Base-by-base conservation (phyloP, 805 yeast species). In the Metschnikowia similis region DNA sequence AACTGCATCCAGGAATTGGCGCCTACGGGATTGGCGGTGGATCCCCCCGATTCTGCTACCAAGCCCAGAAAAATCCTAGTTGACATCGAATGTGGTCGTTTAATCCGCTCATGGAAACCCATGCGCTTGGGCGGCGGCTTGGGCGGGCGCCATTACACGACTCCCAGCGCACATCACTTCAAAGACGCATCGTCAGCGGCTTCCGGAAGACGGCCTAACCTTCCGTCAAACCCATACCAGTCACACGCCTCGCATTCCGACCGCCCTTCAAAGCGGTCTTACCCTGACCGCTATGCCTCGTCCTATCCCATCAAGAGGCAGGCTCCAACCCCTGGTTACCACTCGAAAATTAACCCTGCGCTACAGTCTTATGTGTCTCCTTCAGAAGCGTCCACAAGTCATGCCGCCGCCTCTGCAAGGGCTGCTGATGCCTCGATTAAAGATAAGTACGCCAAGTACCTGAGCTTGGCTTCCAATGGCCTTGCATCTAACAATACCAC, bases 91-190 rank as follows among this genome's bases (percentile, higher is more conserved):
- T 65, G 92, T 50, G 87, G 89, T 2, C 68, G 94, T 41, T 65
- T 81, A 1, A 77, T 79, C 13, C 77, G 84, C 48, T 79, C 76
- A 56, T 87, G 91, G 86, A 77, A 75, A 48, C 94, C 95, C 0
- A 63, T 86, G 57, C 65, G 92, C 51, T 71, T 92, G 2, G 97
- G 96, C 1, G 97, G 97, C 4, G 97, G 97, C 0, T 66, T 87
- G n/a, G 97, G 97, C 4, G 96, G 96, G 1, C 73, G 94, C 48
- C 82, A 83, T 45, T 83, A 83, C 60, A 75, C 82, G 2, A 70
- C 66, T 51, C 63, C 68, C 4, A 64, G 61, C 35, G 48, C 55
- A 8, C 44, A 44, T n/a, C 56, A 56, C 34, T 48, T 59, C 30
- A 51, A 55, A 37, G 60, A 60, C 32, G 68, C 75, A 0, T 70